These are phyloP conservation scores for Nakazawaea molendinolei DNA, from an alignment of 805 yeast species.

Conservation along the genomic window DNA sequence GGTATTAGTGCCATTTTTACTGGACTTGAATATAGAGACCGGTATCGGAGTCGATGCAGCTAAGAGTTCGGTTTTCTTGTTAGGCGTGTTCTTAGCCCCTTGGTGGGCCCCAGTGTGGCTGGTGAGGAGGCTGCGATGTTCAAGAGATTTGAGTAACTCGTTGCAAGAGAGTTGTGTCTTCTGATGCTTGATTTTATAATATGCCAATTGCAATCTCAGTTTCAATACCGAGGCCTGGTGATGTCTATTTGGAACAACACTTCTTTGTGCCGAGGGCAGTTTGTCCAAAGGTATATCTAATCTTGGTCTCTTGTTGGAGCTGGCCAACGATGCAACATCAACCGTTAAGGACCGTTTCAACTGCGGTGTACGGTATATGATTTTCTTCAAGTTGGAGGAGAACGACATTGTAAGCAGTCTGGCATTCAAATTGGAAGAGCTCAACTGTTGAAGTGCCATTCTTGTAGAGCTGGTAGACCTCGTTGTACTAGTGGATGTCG, in stretches of 20 bases:
- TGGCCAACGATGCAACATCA: slow-evolving; percentile 5
- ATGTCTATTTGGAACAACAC: slow-evolving; percentile 21
- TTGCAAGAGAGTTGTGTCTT: slow-evolving; percentile 1
- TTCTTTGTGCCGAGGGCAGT: neutral
- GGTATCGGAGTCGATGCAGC: slow-evolving; percentile 26
- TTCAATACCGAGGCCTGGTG: slow-evolving; percentile 34
- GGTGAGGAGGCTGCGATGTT: slow-evolving; percentile 4
- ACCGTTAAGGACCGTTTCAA: slow-evolving; percentile 15
- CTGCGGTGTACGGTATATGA: slow-evolving; percentile 10
- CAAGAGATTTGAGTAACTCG: slow-evolving; percentile 4
- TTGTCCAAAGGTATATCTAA: slow-evolving; percentile 3
- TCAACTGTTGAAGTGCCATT: slow-evolving; percentile 17
- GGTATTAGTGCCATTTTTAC: no score
- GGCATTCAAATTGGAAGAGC: slow-evolving; percentile 18
- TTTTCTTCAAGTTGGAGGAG: slow-evolving; percentile 5
- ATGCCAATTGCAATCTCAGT: slow-evolving; percentile 43
- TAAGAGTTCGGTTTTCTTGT: slow-evolving; percentile 24
- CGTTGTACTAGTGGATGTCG: no score
- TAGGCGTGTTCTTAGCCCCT: slow-evolving; percentile 2
- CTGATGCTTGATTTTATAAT: slow-evolving; percentile 34
- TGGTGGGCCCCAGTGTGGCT: slow-evolving; percentile 13
- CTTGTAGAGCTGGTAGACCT: slow-evolving; percentile 12
- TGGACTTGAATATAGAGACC: slow-evolving; percentile 5
- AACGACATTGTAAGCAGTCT: slow-evolving; percentile 14
- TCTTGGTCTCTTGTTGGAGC: slow-evolving; percentile 3